Evolutionary conservation across 2,329 filamentous ascomycete genomes (phyloP), one percentile per base, ranked within the genome.

Genomic region (Phaeoacremonium minimum): DNA sequence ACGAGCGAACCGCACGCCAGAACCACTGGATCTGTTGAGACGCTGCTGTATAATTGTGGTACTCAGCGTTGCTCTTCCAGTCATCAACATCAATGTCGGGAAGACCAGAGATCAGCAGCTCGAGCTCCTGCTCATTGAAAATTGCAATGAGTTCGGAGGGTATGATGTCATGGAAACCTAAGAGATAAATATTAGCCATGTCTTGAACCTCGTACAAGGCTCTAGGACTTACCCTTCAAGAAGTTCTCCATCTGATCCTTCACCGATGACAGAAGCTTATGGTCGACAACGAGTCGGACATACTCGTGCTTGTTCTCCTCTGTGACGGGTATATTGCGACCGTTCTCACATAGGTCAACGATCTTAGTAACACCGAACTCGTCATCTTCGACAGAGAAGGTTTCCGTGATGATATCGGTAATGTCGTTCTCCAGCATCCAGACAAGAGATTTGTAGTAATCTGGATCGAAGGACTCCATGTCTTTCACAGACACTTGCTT

Each of bases 361-460:
- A 87, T 82, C 58, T 86, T 85, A 33, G 82, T 88, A 44, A 89
- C 88, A 44, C 93, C 93, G 61, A 98, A 98, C 54, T 85, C 87
- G 51, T 97, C 90, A 42, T 93, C 85, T 57, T 96, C 90, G 18
- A 95, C 81, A 9, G 90, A 93, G 59, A 98, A 97, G 2, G 87
- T 95, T 65, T 98, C 91, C 4, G 87, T 93, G 51, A 97, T 93
- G 53, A 97, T 89, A 54, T 97, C 93, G 5, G 90, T 95, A 50
- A 98, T 98, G 56, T 98, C 91, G 53, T 98, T 97, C 57, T 95
- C 87, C 40, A 97, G 73, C 82, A 98, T 97, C 94, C 94, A 98
- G 42, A 93, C 80, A 15, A 98, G 75, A 12, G 91, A 97, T 63
- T 97, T 98, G 78, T 97, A 96, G 68, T 98, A 98, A 53, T 98